Evolutionary conservation across 2,329 filamentous ascomycete species (phyloP).

Genomic region (Nigrograna mackinnonii): DNA sequence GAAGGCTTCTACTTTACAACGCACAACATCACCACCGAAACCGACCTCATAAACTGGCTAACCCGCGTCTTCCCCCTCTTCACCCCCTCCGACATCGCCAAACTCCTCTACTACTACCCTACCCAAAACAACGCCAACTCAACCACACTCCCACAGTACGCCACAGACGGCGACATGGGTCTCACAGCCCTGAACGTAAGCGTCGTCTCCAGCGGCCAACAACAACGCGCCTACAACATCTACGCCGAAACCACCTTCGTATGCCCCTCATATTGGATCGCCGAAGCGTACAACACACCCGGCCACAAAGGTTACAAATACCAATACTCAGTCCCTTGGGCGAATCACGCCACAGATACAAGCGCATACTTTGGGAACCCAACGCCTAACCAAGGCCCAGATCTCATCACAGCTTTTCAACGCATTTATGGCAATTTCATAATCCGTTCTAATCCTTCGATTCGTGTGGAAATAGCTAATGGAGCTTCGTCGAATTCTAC

Average conservation of each 20-base stretch:
- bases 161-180: constrained; percentile 30
- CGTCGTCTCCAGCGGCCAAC: constrained; percentile 55
- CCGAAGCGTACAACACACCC: constrained; percentile 44
- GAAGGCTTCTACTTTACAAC: constrained; percentile 54
- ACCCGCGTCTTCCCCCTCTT: constrained; percentile 47
- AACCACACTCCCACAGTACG: constrained; percentile 26
- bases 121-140: constrained; percentile 29
- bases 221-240: constrained; percentile 57
- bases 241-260: constrained; percentile 60
- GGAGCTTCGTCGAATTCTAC: constrained; percentile 9
- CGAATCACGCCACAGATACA: constrained; percentile 18
- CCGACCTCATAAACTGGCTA: constrained; percentile 46
- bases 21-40: constrained; percentile 45
- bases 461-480: constrained; percentile 8
- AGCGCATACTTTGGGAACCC: constrained; percentile 20
- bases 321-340: constrained; percentile 23
- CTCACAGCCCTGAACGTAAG: constrained; percentile 56
- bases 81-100: constrained; percentile 35
- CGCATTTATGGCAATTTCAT: constrained; percentile 22
- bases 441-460: constrained; percentile 12
- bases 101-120: constrained; percentile 44
- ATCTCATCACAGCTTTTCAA: constrained; percentile 11
- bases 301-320: constrained; percentile 16
- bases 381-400: constrained; percentile 9
- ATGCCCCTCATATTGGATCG: constrained; percentile 62